A percentile compares a stretch with the other conserved stretches of the same genome.
Evolutionary conservation across 2,329 filamentous ascomycete species (phyloP).

Genomic region (Botrytis tulipae): DNA sequence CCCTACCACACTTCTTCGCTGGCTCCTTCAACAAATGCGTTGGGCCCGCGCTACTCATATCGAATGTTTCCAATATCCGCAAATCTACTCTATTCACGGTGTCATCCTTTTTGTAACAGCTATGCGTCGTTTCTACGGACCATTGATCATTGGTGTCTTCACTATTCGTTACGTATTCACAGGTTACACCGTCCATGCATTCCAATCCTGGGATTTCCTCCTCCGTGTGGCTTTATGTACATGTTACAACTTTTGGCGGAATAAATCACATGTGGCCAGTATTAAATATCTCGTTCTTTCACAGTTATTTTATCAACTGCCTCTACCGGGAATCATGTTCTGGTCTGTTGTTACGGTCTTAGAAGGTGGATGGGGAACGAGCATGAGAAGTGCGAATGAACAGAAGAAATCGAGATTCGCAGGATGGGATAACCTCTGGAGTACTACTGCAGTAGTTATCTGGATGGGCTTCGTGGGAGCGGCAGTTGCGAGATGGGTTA

Average conservation of each 20-base stretch:
- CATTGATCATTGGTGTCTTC: constrained; percentile 36
- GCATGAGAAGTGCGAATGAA: constrained; percentile 39
- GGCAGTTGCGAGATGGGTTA: constrained; percentile 20
- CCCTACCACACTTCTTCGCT: constrained; percentile 39
- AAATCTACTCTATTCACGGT: constrained; percentile 39
- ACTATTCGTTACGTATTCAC: constrained; percentile 39
- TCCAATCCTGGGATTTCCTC: constrained; percentile 36
- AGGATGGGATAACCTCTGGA: constrained; percentile 24
- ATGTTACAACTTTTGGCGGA: constrained; percentile 38
- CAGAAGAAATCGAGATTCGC: constrained; percentile 27
- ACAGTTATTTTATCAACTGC: constrained; percentile 39
- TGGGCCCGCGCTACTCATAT: constrained; percentile 41
- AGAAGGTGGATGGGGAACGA: constrained; percentile 41
- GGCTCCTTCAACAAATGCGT: constrained; percentile 42
- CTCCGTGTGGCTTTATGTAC: constrained; percentile 36
- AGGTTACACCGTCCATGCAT: constrained; percentile 34
- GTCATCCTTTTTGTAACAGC: constrained; percentile 41
- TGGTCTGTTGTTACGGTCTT: constrained; percentile 41
- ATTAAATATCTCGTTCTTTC: constrained; percentile 26
- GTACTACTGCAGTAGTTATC: constrained; percentile 21
- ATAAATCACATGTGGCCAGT: constrained; percentile 35
- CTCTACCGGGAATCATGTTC: constrained; percentile 40
- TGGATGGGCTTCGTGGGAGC: constrained; percentile 29
- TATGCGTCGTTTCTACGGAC: constrained; percentile 37
- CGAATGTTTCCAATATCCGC: constrained; percentile 40